Base-by-base conservation (phyloP, 768 basidiomycete species). In the Lactarius sp. region DNA sequence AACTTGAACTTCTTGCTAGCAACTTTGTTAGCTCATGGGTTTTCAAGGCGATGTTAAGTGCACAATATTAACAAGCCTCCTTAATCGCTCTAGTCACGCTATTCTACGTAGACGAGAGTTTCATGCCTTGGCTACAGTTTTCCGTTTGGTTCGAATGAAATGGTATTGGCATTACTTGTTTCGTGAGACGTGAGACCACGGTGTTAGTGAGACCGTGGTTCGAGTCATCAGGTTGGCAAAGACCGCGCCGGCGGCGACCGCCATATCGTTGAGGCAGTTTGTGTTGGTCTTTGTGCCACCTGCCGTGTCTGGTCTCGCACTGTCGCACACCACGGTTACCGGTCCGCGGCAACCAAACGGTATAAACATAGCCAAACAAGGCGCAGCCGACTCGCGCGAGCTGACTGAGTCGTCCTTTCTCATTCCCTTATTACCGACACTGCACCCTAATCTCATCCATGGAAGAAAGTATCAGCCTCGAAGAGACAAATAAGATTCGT, bases 401-500 rank as follows among this genome's bases (percentile, higher is more conserved):
- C 27, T 27, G 27, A 27, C 27, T 27, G 27, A 27, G 27, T 27
- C 27, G 27, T 27, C 27, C 14, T 10, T 39, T 2, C 36, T 55
- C 31, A 6, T 51, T 14, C 49, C 6, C 3, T 3, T 27, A 6
- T 13, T 49, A 6, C 20, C 22, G 8, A 27, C 14, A 47, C 56
- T 2, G 39, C 18, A 36, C 33, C 7, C 5, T 8, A 10, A 33
- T 53, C 10, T 10, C 9, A 52, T 12, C 18, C 18, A 86, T 90
- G 88, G 88, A 92, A 78, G 85, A 91, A 75, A 87, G 90, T 68
- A 89, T 96, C 73, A 90, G 89, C 71, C 83, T 96, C 72, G 93
- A 94, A 71, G 93, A 95, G 80, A 95, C 94, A 42, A 95, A 95
- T 81, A 94, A 90, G 77, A 91, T 97, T 74, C 92, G 97, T 77